Evolutionary conservation across 805 yeast species (phyloP), one percentile per base, ranked within the genome.

Genomic region (Zygoascus bituminiphila): DNA sequence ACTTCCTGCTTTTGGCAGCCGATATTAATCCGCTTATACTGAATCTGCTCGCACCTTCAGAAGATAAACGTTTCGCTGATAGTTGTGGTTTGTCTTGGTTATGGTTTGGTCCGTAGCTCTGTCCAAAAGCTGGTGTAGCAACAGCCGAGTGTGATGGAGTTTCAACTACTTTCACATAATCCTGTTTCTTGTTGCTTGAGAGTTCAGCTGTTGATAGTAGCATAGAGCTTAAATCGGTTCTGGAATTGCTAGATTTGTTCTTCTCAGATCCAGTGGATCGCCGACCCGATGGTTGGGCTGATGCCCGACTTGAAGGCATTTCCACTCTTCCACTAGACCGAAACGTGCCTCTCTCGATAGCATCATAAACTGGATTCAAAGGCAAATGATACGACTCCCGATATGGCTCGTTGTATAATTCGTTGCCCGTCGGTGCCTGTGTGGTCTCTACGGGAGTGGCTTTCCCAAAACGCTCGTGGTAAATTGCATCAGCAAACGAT

Each of bases 1-100:
- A 22, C 33, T 51, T 43, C 37, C 44, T 49, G 37, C 47, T 43
- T 31, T 54, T 54, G 1, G 54, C 53, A 10, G 55, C 57, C 35
- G 42, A 50, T 51, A 56, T 49, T 15, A 55, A 37, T 19, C 58
- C 58, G 20, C 37, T 36, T 29, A 55, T 54, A 39, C 58, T 55
- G 22, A 36, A 51, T 31, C 49, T 46, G 46, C 58, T 55, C 37
- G 47, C 49, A 26, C 50, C 46, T 26, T n/a, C n/a, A n/a, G n/a
- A n/a, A n/a, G n/a, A n/a, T n/a, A 36, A 17, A 9, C 26, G 37
- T 10, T 38, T 33, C 14, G 33, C 33, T 26, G 14, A 9, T 14
- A 14, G 33, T 14, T 26, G 33, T 14, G n/a, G n/a, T n/a, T n/a
- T n/a, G n/a, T n/a, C n/a, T n/a, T n/a, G n/a, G n/a, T n/a, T n/a